These are phyloP conservation scores for Raphidocelis subcapitata DNA, from an alignment of 139 green algal genomes.

Conservation along the genomic window DNA sequence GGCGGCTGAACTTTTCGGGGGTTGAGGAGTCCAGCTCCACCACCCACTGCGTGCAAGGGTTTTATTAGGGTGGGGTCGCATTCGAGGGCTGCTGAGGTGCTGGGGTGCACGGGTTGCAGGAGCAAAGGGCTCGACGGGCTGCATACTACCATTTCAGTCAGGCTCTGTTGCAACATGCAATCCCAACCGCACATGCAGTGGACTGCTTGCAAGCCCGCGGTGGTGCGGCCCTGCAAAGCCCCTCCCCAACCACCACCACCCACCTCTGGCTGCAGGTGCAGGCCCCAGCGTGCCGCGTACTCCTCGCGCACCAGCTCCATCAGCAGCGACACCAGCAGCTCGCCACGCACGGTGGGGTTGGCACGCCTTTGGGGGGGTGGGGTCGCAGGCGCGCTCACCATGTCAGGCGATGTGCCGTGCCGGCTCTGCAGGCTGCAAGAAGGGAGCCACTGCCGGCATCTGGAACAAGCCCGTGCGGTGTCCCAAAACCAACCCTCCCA, in stretches of 20 bases:
- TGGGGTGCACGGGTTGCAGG: background rate
- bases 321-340: constrained; percentile 58
- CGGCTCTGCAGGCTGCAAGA: too few species aligned
- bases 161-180: background rate
- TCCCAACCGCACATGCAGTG: background rate
- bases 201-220: background rate
- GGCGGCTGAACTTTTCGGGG: constrained; percentile 75
- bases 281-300: constrained; percentile 3
- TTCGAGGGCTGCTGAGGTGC: background rate
- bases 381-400: too few species aligned
- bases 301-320: constrained; percentile 34
- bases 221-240: background rate
- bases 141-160: background rate
- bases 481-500: too few species aligned
- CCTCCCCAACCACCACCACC: background rate
- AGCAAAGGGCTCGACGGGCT: background rate
- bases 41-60: constrained; percentile 51
- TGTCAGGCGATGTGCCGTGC: too few species aligned
- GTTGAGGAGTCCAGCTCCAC: constrained; percentile 76
- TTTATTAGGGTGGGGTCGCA: background rate
- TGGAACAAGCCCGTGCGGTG: too few species aligned
- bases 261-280: constrained; percentile 1
- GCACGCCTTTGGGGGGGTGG: background rate
- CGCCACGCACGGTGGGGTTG: constrained; percentile 63
- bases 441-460: too few species aligned